Evolutionary conservation across 2,329 filamentous ascomycete species (phyloP).

Genomic region (Diplodia seriata): DNA sequence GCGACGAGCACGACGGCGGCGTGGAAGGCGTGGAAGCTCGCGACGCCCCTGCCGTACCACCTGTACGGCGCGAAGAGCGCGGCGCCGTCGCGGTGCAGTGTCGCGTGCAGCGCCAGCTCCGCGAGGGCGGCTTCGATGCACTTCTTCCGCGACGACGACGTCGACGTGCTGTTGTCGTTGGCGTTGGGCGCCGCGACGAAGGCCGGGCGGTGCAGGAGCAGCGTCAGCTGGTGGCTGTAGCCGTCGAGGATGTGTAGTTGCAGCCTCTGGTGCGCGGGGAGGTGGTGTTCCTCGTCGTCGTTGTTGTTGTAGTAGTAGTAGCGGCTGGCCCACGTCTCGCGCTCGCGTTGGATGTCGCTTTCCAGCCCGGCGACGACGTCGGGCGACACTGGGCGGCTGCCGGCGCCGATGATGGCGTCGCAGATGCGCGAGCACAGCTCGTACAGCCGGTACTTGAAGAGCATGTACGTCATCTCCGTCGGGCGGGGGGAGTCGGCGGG

Average conservation of each 20-base stretch:
- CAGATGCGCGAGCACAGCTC: constrained; percentile 17
- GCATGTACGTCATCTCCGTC: constrained; percentile 30
- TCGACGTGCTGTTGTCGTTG: not conserved
- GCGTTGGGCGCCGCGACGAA: not conserved
- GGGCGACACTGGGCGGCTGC: not conserved
- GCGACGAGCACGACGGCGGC: not conserved
- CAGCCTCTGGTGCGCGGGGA: constrained; percentile 1
- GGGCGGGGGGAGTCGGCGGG: not conserved
- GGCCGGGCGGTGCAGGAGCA: constrained; percentile 10
- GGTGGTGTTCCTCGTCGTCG: not conserved
- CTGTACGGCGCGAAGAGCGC: not conserved
- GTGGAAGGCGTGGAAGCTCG: constrained; percentile 2
- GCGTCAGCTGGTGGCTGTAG: constrained; percentile 24
- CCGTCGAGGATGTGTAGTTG: constrained; percentile 24
- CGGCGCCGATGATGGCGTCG: not conserved
- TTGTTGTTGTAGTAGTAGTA: not conserved
- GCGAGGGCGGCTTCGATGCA: constrained; percentile 21
- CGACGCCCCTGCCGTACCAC: not conserved
- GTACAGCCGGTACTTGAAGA: constrained; percentile 22
- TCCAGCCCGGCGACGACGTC: not conserved
- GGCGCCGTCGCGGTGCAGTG: not conserved
- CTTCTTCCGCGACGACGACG: not conserved
- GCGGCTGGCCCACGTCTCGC: not conserved
- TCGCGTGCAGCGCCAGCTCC: constrained; percentile 10
- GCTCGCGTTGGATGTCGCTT: not conserved